Percentiles rank a stretch among this genome's conserved stretches.
phyloP scores from a whole-genome alignment of 169 alveolate genomes.

The Eimeria zaria region DNA sequence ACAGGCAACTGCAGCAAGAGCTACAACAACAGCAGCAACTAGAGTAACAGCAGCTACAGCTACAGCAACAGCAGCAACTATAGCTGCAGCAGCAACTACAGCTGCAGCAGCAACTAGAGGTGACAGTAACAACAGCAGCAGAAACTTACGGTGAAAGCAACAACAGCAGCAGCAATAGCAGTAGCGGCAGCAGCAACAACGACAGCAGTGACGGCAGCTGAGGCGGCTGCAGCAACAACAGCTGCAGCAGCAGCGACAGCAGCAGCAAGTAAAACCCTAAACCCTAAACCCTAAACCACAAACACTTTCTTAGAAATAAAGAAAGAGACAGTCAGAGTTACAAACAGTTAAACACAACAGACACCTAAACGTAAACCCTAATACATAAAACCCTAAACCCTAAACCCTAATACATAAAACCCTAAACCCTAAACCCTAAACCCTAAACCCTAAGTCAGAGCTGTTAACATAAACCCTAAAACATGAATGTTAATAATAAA shows the following conservation, averaged over 20 bases:
- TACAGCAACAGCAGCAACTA: too few species aligned
- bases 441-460: too few species aligned
- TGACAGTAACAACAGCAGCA: neutral
- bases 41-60: too few species aligned
- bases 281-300: conserved; percentile 50
- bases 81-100: too few species aligned
- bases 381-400: neutral
- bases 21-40: neutral
- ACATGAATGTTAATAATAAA: too few species aligned
- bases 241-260: conserved; percentile 13
- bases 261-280: neutral
- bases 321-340: neutral
- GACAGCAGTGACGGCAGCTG: neutral
- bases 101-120: too few species aligned
- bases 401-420: neutral
- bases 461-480: too few species aligned
- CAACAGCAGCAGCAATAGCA: neutral
- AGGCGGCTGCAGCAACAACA: neutral
- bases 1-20: too few species aligned
- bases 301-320: neutral
- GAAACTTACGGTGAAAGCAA: neutral
- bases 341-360: too few species aligned
- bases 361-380: too few species aligned
- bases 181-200: conserved; percentile 22
- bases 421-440: neutral